Percentiles rank a stretch among this genome's conserved stretches.
phyloP scores from a whole-genome alignment of 2,329 filamentous ascomycete genomes.

The Nemania serpens region DNA sequence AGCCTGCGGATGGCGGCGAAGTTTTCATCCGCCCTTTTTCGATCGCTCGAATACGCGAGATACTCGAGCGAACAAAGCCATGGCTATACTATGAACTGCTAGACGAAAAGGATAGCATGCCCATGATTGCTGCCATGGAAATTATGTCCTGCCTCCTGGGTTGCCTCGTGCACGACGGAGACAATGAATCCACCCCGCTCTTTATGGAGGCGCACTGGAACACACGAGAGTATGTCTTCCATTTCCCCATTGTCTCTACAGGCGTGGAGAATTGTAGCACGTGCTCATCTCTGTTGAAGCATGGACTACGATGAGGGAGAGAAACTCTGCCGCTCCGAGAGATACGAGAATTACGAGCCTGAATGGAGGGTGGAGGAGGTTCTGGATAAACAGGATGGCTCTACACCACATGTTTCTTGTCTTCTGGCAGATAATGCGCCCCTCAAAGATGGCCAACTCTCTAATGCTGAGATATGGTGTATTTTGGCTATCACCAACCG shows the following conservation, averaged over 20 bases:
- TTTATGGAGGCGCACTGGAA: background rate
- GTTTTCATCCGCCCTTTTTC: background rate
- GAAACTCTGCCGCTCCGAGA: background rate
- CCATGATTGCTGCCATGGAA: background rate
- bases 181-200: background rate
- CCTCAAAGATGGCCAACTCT: slow-evolving; percentile 2
- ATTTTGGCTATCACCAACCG: background rate
- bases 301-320: background rate
- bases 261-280: background rate
- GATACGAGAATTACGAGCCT: background rate
- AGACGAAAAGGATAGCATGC: too few species aligned
- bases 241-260: background rate
- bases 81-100: background rate
- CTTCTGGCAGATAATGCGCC: background rate
- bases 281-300: background rate
- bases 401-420: slow-evolving; percentile 9
- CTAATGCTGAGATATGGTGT: slow-evolving; percentile 6
- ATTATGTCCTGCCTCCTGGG: background rate
- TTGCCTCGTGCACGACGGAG: background rate
- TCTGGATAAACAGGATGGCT: slow-evolving; percentile 3
- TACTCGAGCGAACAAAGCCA: background rate
- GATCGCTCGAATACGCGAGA: background rate
- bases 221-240: background rate
- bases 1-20: slow-evolving; percentile 1
- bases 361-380: background rate